Evolutionary conservation across 164 flowering plant species (phyloP), one percentile per base, ranked within the genome.

Genomic region (Buxus sempervirens): DNA sequence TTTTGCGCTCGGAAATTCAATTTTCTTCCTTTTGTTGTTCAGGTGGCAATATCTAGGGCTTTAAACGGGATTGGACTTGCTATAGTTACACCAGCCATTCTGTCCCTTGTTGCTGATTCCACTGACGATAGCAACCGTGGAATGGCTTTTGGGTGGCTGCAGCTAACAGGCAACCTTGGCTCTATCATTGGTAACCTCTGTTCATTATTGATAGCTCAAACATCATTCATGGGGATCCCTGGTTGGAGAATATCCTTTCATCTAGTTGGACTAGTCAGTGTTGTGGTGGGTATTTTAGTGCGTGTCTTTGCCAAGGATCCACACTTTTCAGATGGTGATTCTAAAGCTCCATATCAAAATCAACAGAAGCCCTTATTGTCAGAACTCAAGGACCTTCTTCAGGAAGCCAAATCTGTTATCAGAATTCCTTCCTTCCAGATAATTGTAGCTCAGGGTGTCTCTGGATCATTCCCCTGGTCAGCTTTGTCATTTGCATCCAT

Each of bases 81-180:
- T 22, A 70, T 70, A 14, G 72, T 63, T 41, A 70, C 82, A 64
- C 98, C 98, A 24, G 90, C 98, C 55, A 88, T 93, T 63, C 96
- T 84, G 77, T 93, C 98, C 22, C 80, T 77, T 23, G 75, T 77
- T 38, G 83, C 83, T 41, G 83, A 81, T 38, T 78, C 80, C 5
- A 75, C 81, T 7, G 73, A 68, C 20, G 83, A 78, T 0, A 68
- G 55, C 67, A 73, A 73, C 65, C 77, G 81, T 13, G 81, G 81
- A 0, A 59, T 54, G 49, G 98, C 98, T 64, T 93, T 93, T 75
- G 96, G 98, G 63, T 93, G 98, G 98, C 84, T 93, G 21, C 98
- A 93, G 58, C 81, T 90, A 16, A 88, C 96, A 13, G 85, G 80
- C 57, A 90, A 90, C 73, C 10, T 86, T 42, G 98, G 98, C 19